phyloP scores from a whole-genome alignment of 768 basidiomycete species.

The Mycena latifolia region DNA sequence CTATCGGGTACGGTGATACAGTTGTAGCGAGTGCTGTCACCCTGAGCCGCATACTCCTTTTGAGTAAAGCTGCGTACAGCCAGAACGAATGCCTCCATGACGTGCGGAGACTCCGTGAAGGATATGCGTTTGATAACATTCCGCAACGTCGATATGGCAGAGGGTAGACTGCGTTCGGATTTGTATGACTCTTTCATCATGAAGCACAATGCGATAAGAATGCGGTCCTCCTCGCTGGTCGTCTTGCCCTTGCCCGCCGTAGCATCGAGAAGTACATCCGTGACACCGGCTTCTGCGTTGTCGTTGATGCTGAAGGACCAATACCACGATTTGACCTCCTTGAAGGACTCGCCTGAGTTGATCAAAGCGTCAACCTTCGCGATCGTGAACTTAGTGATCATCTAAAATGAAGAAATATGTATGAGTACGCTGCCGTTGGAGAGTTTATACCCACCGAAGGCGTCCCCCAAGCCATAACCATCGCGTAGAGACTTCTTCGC shows the following conservation, averaged over 20 bases:
- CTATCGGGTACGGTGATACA: conserved; percentile 17
- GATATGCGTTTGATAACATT: conserved; percentile 16
- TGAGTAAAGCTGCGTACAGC: conserved; percentile 18
- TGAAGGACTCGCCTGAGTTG: conserved; percentile 11
- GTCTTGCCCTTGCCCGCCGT: conserved; percentile 23
- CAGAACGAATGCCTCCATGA: conserved; percentile 19
- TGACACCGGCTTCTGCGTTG: conserved; percentile 19
- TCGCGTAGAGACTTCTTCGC: conserved; percentile 9
- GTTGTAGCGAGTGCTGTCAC: conserved; percentile 20
- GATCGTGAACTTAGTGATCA: conserved; percentile 19
- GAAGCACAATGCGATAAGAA: conserved; percentile 21
- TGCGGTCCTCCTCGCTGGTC: conserved; percentile 10
- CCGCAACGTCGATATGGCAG: conserved; percentile 16
- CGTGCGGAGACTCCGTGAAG: conserved; percentile 15
- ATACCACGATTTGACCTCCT: conserved; percentile 9
- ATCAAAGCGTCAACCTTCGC: conserved; percentile 23
- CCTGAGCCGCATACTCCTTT: conserved; percentile 18
- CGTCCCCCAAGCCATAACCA: conserved; percentile 25
- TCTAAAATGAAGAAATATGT: conserved; percentile 19
- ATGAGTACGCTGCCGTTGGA: conserved; percentile 6
- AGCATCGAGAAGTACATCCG: conserved; percentile 24
- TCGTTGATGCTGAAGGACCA: conserved; percentile 22
- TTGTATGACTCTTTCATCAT: conserved; percentile 20
- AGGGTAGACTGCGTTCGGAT: conserved; percentile 16
- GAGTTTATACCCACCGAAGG: conserved; percentile 17